Evolutionary conservation across 129 eudicot species (phyloP), one percentile per base, ranked within the genome.

Genomic region (Ambrosia trifida): DNA sequence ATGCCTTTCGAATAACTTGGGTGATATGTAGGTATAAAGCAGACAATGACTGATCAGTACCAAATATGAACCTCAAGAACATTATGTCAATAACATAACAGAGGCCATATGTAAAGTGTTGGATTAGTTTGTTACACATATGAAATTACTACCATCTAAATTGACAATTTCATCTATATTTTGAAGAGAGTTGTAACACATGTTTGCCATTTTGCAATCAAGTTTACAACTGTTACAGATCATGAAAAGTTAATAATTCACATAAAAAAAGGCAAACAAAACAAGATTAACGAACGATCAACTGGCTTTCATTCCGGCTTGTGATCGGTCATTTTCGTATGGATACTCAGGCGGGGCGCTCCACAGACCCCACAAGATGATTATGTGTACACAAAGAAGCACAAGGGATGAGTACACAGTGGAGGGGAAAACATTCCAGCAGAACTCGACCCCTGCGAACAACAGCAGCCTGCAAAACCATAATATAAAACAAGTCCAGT

Each of bases 361-460:
- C 92, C 96, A 91, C 20, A 91, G 81, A 54, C 97, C 96, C 72
- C 88, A 84, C 56, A 91, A 73, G 63, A 88, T 86, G 19, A 88
- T 12, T 11, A 88, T 51, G 79, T 88, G 96, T 46, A 83, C 64
- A 64, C 62, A 78, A 33, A 91, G 83, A 47, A 91, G 96, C 43
- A 74, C 53, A 30, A 65, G 28, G 2, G 96, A 91, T 28, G 97
- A 91, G 73, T 88, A 86, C 18, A 45, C 45, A 7, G 78, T 86
- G 3, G 97, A 88, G 41, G 97, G 97, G 64, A 75, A 91, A 46
- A 91, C 84, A 63, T 91, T 91, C 97, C 97, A 91, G 70, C 97
- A 86, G 5, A 79, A 68, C 79, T 91, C 97, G 53, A 91, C 93
- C 24, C 73, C 85, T 36, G 41, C 78, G 71, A 91, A 91, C 86